phyloP scores from a whole-genome alignment of 345 rosid genomes.

The Cochlearia excelsa region DNA sequence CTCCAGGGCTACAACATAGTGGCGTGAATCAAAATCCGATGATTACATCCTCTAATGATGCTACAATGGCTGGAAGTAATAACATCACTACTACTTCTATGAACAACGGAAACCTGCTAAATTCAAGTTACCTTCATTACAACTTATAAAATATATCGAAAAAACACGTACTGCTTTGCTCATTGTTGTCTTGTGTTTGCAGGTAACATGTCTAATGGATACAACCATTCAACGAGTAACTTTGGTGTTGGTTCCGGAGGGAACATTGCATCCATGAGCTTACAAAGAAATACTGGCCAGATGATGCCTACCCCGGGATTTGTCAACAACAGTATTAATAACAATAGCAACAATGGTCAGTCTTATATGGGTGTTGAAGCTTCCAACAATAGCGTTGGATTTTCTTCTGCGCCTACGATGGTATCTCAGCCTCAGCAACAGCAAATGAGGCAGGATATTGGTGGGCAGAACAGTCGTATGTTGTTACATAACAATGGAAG shows the following conservation, averaged over 20 bases:
- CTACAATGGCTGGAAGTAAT: slow-evolving; percentile 55
- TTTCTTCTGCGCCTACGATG: slow-evolving; percentile 63
- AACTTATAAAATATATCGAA: slow-evolving; percentile 32
- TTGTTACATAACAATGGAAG: slow-evolving; percentile 68
- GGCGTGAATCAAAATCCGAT: slow-evolving; percentile 57
- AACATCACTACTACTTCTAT: slow-evolving; percentile 47
- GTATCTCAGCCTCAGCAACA: slow-evolving; percentile 58
- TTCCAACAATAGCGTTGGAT: slow-evolving; percentile 57
- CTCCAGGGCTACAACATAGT: slow-evolving; percentile 79
- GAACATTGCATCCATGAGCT: slow-evolving; percentile 62
- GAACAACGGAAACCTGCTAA: slow-evolving; percentile 55
- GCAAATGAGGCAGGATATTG: slow-evolving; percentile 56
- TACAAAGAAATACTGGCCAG: slow-evolving; percentile 68
- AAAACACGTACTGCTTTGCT: slow-evolving; percentile 7
- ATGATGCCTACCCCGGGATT: slow-evolving; percentile 99
- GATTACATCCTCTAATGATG: slow-evolving; percentile 65
- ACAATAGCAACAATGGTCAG: slow-evolving; percentile 43
- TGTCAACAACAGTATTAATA: slow-evolving; percentile 45
- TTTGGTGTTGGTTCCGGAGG: slow-evolving; percentile 72
- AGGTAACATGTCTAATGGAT: slow-evolving; percentile 77
- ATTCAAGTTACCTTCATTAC: slow-evolving; percentile 50
- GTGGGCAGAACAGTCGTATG: slow-evolving; percentile 73
- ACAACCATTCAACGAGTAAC: slow-evolving; percentile 70
- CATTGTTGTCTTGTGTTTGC: slow-evolving; percentile 27
- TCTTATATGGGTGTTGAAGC: slow-evolving; percentile 64